These are phyloP conservation scores for Colletotrichum cordylinicola DNA, from an alignment of 2,329 filamentous ascomycete genomes.

Conservation along the genomic window DNA sequence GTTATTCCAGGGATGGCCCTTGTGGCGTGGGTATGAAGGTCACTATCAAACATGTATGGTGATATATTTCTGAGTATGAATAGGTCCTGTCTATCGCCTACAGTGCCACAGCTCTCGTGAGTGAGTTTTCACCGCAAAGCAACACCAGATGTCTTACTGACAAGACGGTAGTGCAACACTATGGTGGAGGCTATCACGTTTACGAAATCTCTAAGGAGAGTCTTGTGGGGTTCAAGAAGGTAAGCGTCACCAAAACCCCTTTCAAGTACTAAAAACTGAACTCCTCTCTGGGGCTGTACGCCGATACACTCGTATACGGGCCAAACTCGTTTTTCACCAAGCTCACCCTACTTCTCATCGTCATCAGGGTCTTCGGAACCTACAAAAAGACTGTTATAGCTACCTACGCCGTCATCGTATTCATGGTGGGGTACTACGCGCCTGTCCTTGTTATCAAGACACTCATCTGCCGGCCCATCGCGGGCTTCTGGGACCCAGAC, in stretches of 20 bases:
- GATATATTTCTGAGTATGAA: not conserved
- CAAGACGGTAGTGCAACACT: constrained; percentile 24
- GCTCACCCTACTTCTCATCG: constrained; percentile 47
- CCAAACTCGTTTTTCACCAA: constrained; percentile 47
- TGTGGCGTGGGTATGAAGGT: not conserved
- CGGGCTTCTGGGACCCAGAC: constrained; percentile 42
- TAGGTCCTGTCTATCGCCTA: constrained; percentile 34
- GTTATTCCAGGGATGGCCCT: not conserved
- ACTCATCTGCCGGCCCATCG: constrained; percentile 44
- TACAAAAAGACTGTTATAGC: constrained; percentile 43
- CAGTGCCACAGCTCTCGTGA: constrained; percentile 27
- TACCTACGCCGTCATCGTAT: constrained; percentile 41
- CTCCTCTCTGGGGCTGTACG: constrained; percentile 31
- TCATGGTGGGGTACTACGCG: constrained; percentile 41
- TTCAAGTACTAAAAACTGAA: not conserved
- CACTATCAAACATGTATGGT: accelerated
- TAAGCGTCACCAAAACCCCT: constrained; percentile 10
- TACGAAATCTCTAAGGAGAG: constrained; percentile 35
- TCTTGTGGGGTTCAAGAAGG: constrained; percentile 39
- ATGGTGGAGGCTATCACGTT: constrained; percentile 41
- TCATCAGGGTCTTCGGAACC: constrained; percentile 46
- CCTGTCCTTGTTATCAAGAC: constrained; percentile 40
- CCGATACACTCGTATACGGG: constrained; percentile 49
- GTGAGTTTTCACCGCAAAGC: constrained; percentile 12
- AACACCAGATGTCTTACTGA: not conserved